Percentiles rank a stretch among this genome's conserved stretches.
These are phyloP conservation scores for Eragrostis tef DNA, from an alignment of 202 grass and related monocot genomes.

Conservation along the genomic window DNA sequence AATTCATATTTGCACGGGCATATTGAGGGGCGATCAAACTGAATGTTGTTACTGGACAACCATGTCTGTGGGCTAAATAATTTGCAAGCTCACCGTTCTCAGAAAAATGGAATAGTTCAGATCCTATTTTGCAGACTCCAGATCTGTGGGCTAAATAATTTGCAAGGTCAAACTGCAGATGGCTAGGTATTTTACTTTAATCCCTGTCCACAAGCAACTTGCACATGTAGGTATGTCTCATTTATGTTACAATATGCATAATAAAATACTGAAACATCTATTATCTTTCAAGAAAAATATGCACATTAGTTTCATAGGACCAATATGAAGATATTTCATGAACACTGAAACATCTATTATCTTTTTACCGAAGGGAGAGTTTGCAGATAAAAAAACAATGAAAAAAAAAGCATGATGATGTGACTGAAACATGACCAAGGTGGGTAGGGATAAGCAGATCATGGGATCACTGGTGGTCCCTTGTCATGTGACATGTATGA, in stretches of 20 bases:
- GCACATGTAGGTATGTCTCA: background rate
- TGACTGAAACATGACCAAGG: background rate
- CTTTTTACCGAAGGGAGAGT: background rate
- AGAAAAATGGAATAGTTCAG: background rate
- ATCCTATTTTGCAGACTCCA: background rate
- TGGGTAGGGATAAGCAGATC: background rate
- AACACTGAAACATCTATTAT: background rate
- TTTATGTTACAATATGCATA: background rate
- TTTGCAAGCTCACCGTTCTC: background rate
- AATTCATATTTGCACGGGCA: slow-evolving; percentile 2
- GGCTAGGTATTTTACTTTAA: background rate
- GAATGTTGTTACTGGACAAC: background rate
- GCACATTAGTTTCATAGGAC: background rate
- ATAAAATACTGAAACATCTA: background rate
- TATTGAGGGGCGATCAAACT: background rate
- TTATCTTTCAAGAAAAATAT: background rate
- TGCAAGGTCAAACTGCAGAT: background rate
- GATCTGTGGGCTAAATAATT: slow-evolving; percentile 8
- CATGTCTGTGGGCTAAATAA: no score
- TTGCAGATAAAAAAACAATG: background rate
- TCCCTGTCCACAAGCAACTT: no score
- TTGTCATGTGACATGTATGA: background rate
- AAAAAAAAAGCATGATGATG: background rate
- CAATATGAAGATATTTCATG: background rate
- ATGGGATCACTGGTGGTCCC: slow-evolving; percentile 9